These are phyloP conservation scores for Lentinus tigrinus DNA, from an alignment of 768 basidiomycete genomes.

Conservation along the genomic window DNA sequence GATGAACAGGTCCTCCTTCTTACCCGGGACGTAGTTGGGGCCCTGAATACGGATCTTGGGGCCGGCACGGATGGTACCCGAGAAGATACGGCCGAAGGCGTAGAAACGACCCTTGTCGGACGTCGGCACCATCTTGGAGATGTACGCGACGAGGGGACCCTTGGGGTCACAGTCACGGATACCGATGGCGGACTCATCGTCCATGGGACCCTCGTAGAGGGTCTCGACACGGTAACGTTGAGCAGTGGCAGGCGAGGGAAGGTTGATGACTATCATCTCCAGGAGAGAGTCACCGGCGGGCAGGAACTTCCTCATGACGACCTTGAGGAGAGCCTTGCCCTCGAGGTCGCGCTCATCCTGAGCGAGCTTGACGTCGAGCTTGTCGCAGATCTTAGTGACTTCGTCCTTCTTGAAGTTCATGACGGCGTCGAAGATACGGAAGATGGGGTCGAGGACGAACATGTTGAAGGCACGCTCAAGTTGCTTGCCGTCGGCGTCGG, in stretches of 20 bases:
- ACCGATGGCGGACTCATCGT: conserved; percentile 98
- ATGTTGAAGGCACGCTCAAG: conserved; percentile 98
- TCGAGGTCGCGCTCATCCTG: conserved; percentile 90
- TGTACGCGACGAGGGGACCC: conserved; percentile 94
- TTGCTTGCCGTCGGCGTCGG: conserved; percentile 78
- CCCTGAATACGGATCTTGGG: conserved; percentile 99
- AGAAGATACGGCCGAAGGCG: conserved; percentile 99
- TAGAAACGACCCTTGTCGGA: conserved; percentile 99
- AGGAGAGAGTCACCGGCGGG: conserved; percentile 97
- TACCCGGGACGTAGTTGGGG: conserved; percentile 97
- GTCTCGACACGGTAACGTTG: conserved; percentile 99
- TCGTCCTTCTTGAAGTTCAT: conserved; percentile 99
- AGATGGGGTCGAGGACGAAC: conserved; percentile 99
- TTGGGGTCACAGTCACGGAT: conserved; percentile 98
- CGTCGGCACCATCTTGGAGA: conserved; percentile 99
- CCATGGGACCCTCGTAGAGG: conserved; percentile 99
- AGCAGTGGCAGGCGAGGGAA: conserved; percentile 95
- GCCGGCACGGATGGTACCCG: conserved; percentile 94
- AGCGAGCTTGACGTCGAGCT: conserved; percentile 91
- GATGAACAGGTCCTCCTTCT: conserved; percentile 97
- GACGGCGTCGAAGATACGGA: conserved; percentile 95
- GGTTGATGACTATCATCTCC: conserved; percentile 99
- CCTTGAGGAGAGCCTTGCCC: conserved; percentile 94
- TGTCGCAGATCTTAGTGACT: conserved; percentile 82
- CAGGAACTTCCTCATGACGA: conserved; percentile 98